Base-by-base conservation (phyloP, 2,329 filamentous ascomycete genomes). In the Aspergillus melleus region DNA sequence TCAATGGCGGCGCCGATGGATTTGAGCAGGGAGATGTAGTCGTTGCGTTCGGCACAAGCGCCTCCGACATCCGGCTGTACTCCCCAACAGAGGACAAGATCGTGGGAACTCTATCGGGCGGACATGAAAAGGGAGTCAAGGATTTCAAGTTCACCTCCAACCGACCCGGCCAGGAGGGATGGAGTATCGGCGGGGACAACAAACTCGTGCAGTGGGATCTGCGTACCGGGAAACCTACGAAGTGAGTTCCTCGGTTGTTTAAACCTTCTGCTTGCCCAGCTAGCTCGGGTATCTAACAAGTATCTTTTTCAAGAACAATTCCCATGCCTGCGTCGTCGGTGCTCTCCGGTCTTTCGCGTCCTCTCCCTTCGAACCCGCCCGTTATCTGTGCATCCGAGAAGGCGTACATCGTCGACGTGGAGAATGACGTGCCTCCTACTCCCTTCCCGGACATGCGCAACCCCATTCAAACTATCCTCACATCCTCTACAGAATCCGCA, bases 131-230 rank as follows among this genome's bases (percentile, higher is more conserved):
- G 59, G 80, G 77, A 32, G 75, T 83, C 54, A 76, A 73, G 64
- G 80, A 82, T 63, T 83, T 84, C 70, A 81, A 81, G 65, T 84
- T 84, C 64, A 78, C 77, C 8, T 70, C 74, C 47, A 71, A 74
- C 32, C 70, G 69, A 8, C 70, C 75, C 22, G 70, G 66, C 55
- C 67, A 73, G 22, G 78, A 80, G 63, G 81, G 75, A n/a, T 84
- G 81, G 81, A 83, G 81, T 75, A 78, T 83, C 59, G 81, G 81
- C 52, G 79, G 78, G 53, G 81, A 84, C 69, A 80, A 79, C 61
- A 83, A 79, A 65, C 74, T 83, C 52, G 76, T 83, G 22, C 80
- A 83, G 64, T 84, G 81, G 81, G 79, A 83, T 71, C 66, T 83
- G 57, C 72, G 68, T 63, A 79, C 74, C 22, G 75, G 77, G 57